phyloP scores from a whole-genome alignment of 2,329 filamentous ascomycete genomes.

The Cladosporium colombiae region DNA sequence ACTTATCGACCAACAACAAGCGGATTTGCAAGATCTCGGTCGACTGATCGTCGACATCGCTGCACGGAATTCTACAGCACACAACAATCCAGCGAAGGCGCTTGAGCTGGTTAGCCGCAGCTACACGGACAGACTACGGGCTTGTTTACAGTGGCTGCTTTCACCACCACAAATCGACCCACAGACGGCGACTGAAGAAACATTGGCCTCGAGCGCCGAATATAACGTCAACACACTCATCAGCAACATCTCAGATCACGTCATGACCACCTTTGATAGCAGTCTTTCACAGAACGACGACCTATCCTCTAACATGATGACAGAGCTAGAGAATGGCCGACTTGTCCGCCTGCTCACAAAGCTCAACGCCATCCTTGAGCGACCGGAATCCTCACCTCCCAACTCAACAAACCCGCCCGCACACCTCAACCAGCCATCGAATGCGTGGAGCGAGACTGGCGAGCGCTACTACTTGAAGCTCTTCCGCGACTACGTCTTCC shows the following conservation, averaged over 20 bases:
- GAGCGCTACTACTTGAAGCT: constrained; percentile 91
- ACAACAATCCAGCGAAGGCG: constrained; percentile 63
- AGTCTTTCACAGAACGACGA: constrained; percentile 78
- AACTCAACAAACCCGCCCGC: constrained; percentile 31
- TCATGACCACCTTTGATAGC: constrained; percentile 74
- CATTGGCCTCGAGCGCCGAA: constrained; percentile 35
- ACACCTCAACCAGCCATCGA: constrained; percentile 36
- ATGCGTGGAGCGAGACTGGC: constrained; percentile 82
- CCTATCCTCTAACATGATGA: constrained; percentile 68
- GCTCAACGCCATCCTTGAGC: constrained; percentile 83
- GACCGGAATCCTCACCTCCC: constrained; percentile 72
- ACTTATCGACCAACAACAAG: constrained; percentile 76
- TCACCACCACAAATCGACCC: constrained; percentile 52
- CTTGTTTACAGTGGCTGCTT: constrained; percentile 80
- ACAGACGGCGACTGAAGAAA: constrained; percentile 19
- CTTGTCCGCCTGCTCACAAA: constrained; percentile 80
- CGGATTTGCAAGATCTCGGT: constrained; percentile 84
- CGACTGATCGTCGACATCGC: constrained; percentile 80
- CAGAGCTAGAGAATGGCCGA: constrained; percentile 87
- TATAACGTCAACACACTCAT: constrained; percentile 82
- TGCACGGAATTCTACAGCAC: constrained; percentile 53
- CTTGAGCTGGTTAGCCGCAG: constrained; percentile 74
- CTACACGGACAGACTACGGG: constrained; percentile 77
- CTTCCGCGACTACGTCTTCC: constrained; percentile 96
- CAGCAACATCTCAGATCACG: constrained; percentile 73